These are phyloP conservation scores for Excoecaria agallocha DNA, from an alignment of 345 rosid genomes.

Conservation along the genomic window DNA sequence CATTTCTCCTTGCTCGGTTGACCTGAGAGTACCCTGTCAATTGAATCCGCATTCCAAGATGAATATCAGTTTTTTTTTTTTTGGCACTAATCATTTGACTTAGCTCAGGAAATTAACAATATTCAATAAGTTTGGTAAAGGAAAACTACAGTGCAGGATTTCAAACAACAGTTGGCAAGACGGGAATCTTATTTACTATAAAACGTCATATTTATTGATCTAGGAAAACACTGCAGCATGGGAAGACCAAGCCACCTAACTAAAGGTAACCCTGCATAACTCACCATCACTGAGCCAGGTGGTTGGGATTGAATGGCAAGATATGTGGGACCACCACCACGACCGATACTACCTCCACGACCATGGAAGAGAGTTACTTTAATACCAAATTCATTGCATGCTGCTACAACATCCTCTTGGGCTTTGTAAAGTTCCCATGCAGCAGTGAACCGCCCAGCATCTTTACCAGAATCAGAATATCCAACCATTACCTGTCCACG, in stretches of 20 bases:
- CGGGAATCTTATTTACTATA: background rate
- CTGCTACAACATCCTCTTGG: constrained; percentile 95
- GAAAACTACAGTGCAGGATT: background rate
- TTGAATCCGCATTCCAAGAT: background rate
- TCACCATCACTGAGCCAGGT: constrained; percentile 97
- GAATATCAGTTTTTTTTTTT: background rate
- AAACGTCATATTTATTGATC: background rate
- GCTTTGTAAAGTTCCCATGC: constrained; percentile 99
- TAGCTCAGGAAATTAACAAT: background rate
- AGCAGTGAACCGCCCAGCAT: constrained; percentile 97
- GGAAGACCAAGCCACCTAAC: background rate
- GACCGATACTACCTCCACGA: constrained; percentile 97
- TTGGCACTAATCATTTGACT: background rate
- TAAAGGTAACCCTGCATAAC: constrained; percentile 19
- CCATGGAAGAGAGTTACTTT: constrained; percentile 96
- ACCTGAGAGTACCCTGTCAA: constrained; percentile 82
- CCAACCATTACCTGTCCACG: constrained; percentile 91
- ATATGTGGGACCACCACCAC: constrained; percentile 97
- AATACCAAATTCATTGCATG: constrained; percentile 82
- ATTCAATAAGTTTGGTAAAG: background rate
- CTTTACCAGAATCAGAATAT: constrained; percentile 98
- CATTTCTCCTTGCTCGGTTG: constrained; percentile 99
- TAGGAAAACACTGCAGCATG: background rate
- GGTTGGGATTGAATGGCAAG: constrained; percentile 98
- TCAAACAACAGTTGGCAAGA: background rate